These are phyloP conservation scores for Juncus effusus DNA, from an alignment of 176 grass and related monocot species.

Conservation along the genomic window DNA sequence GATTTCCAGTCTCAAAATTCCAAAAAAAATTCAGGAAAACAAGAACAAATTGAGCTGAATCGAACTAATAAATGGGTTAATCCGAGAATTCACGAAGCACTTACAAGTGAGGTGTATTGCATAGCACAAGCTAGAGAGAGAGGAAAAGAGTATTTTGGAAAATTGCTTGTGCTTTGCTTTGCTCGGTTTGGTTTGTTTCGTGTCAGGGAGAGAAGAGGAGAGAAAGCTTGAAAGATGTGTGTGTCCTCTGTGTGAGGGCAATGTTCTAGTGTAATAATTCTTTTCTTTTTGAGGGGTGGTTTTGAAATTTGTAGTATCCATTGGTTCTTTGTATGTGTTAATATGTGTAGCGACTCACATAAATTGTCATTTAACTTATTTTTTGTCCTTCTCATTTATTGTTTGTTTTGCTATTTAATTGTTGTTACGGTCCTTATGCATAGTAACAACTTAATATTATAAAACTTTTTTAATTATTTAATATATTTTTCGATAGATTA, in stretches of 20 bases:
- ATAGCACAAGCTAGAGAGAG: conserved; percentile 4
- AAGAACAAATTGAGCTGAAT: background rate
- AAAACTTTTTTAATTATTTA: no score
- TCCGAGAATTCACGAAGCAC: background rate
- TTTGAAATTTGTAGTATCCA: background rate
- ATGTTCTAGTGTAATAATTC: background rate
- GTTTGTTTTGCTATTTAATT: no score
- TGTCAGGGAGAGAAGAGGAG: background rate
- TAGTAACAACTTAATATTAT: no score
- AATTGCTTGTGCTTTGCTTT: background rate
- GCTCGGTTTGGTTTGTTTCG: background rate
- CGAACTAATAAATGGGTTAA: background rate
- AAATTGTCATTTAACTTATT: background rate
- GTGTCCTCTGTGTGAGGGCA: background rate
- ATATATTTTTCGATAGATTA: no score
- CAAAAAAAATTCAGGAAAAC: background rate
- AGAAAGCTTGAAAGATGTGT: background rate
- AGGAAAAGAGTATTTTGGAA: background rate
- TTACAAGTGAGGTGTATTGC: conserved; percentile 7
- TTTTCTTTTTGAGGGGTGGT: background rate
- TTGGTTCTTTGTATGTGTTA: background rate
- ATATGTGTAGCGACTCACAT: background rate
- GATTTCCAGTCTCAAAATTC: conserved; percentile 7
- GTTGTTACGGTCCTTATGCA: no score
- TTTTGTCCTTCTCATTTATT: background rate